Base-by-base conservation (phyloP, 768 basidiomycete genomes). In the Gautieria morchelliformis region DNA sequence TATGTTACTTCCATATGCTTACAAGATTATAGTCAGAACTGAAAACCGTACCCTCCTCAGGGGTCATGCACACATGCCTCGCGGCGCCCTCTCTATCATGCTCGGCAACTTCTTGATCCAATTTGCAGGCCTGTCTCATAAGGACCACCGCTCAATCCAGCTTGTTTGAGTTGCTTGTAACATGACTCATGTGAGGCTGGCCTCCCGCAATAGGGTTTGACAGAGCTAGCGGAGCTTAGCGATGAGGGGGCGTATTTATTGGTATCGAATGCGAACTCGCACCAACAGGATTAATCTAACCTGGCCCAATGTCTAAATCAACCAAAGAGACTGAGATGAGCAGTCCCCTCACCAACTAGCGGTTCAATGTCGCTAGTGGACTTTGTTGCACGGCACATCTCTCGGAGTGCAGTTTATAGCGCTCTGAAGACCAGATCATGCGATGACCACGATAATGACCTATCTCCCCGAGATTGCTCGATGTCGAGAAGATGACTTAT, bases 281-380 rank as follows among this genome's bases (percentile, higher is more conserved):
- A 2, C 95, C 95, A 72, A 99, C 86, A 4, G 94, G 92, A n/a
- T n/a, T n/a, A 6, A 92, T 93, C 89, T 92, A 99, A 62, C 98
- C 96, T 93, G 59, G 11, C 37, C 24, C 11, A 45, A n/a, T 49
- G n/a, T 15, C 33, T 10, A 40, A 50, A 42, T 15, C 22, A 30
- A 27, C 15, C 24, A 15, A 45, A 24, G 4, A 22, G 22, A 11
- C 14, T 42, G 32, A 22, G 19, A 22, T n/a, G 42, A 22, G 22
- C n/a, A 45, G 4, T 46, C 1, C 15, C 67, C 84, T 59, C 46
- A 93, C 93, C 94, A 51, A 99, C 76, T 56, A 99, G 72, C 37
- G 94, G 81, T 70, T 99, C 96, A 58, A 99, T 78, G 63, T 85
- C 93, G 66, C 98, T 84, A 94, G 68, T 7, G 94, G 94, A 76